Base-by-base conservation (phyloP, 2,329 filamentous ascomycete species). In the Falciphora oryzae region DNA sequence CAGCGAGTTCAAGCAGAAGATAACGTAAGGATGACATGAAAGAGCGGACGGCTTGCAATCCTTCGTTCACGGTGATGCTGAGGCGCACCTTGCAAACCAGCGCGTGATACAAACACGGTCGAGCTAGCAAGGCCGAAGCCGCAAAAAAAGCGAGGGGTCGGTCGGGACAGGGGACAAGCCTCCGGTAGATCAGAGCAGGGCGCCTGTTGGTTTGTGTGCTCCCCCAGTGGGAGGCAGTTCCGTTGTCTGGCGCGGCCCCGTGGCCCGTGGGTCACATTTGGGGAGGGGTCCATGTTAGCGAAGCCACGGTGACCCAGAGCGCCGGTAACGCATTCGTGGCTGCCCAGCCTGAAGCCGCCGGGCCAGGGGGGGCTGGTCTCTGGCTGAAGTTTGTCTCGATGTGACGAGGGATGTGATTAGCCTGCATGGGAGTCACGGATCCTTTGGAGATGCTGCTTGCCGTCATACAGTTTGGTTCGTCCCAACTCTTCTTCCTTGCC, bases 221-320 rank as follows among this genome's bases (percentile, higher is more conserved):
- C 44, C 44, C 44, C 44, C 38, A 27, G n/a, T 61, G 35, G 59
- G 32, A 61, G 44, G 59, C 59, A 25, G 28, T 50, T 38, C 59
- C 32, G 32, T 61, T 61, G 59, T 44, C n/a, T 44, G 35, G 32
- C n/a, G 59, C 22, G 32, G 32, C 22, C 32, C 59, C 11, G 29
- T 44, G 59, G 32, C 27, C 22, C 22, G n/a, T 29, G 22, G 32
- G 44, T 53, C 44, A 53, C 44, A 25, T 25, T 25, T 53, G 44
- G 22, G n/a, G 22, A n/a, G 44, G 14, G 22, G 22, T 53, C 44
- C 44, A 25, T 53, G 22, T 25, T 53, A 53, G 44, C 44, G 44
- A 53, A 25, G 44, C 44, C 44, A 53, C 44, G 44, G 44, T 25
- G 44, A 53, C 44, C 44, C 44, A 53, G 44, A 53, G 44, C 44